Base-by-base conservation (phyloP, 1,139 yeast species). In the Chernovozyma aurita region DNA sequence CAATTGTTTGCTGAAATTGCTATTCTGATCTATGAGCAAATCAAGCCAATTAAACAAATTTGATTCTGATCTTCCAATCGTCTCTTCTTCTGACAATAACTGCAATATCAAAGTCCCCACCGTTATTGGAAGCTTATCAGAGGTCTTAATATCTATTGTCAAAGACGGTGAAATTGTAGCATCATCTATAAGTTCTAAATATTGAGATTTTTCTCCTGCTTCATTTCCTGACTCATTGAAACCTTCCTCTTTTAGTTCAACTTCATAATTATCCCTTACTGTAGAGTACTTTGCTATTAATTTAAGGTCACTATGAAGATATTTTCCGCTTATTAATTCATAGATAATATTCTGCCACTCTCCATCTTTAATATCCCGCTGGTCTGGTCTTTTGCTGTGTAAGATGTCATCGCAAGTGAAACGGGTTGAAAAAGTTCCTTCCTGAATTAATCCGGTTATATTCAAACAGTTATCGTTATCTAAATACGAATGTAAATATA, bases 21-120 rank as follows among this genome's bases (percentile, higher is more conserved):
- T 38, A 30, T 30, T 54, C 31, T 11, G 41, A 37, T 9, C 46
- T 41, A 30, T 51, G 26, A 55, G 39, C 24, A 57, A 42, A 12
- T 51, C 55, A 15, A 61, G 33, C 67, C 67, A 61, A 34, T 52
- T 52, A 44, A 61, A 58, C 28, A 61, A 38, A 39, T 53, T 45
- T 22, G 46, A 45, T 29, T 47, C 52, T 3, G 42, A 40, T 24
- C 24, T 16, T 3, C 27, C 33, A 6, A 22, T 28, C 18, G 32
- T 24, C 9, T 26, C 36, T 9, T 32, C 40, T 6, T 39, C 43
- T 27, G 41, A 40, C 21, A 54, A 40, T 5, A 50, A 38, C 3
- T 32, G 35, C 13, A 60, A 37, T 17, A 39, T 41, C 28, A 60
- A 33, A 2, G 54, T 45, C 0, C 62, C 65, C 6, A 59, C 39